Evolutionary conservation across 805 yeast species (phyloP), one percentile per base, ranked within the genome.

Genomic region (Yamadazyma olivae): DNA sequence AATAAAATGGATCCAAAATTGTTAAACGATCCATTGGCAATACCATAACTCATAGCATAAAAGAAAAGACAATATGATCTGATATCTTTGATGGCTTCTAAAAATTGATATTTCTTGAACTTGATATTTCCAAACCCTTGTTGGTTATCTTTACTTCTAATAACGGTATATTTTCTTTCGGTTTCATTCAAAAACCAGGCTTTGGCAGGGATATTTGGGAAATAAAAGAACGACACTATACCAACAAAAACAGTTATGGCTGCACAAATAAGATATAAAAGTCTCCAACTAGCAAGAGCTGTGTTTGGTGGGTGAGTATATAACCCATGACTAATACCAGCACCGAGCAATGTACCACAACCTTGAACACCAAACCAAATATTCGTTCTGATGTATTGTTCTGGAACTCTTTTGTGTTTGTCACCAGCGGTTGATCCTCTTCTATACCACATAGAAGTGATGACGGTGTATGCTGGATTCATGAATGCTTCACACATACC

Each of bases 361-460:
- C 30, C 30, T n/a, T 27, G 32, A 30, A 30, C 33, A 17, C 25
- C 34, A 30, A 29, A 28, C 22, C 18, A 27, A 30, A 17, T 8
- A 27, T 6, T 80, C 79, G 26, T 75, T 74, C 49, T 78, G 22
- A 65, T 59, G 22, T 71, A 61, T 48, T 74, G 79, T 41, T 75
- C 79, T 6, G 6, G 6, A 6, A 15, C n/a, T 15, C 18, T 7
- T 15, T 15, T 15, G 19, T 17, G 8, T 14, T 14, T 15, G 9
- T 15, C 20, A 5, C 6, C 18, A 6, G 6, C 30, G 8, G 15
- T 13, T 7, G 6, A 7, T 4, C 61, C 51, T 39, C 70, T 71
- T 23, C 72, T 74, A 56, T 77, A 81, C 58, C 77, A 81, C 82
- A 77, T 77, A 17, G 81, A 72, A 18, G 80, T 74, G 32, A 80